Percentiles rank a stretch among this genome's conserved stretches.
Evolutionary conservation across 805 yeast genomes (phyloP).

Genomic region (Yarrowia sp.): DNA sequence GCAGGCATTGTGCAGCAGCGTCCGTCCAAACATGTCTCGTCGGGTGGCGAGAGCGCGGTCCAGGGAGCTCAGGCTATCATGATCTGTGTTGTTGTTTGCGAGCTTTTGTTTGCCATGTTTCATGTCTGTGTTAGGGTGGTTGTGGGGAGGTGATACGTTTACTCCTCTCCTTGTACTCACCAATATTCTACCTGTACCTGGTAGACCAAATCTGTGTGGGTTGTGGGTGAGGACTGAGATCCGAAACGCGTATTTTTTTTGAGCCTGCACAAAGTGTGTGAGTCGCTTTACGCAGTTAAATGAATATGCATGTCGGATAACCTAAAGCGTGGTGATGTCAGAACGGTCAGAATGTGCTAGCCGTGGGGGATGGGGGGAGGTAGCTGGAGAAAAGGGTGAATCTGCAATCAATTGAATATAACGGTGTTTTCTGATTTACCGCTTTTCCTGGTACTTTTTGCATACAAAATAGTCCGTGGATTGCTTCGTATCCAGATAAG

Average conservation of each 20-base stretch:
- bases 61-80: conserved; percentile 30
- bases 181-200: conserved; percentile 10
- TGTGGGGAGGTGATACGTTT: no score
- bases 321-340: conserved; percentile 9
- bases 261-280: neutral
- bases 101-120: conserved; percentile 36
- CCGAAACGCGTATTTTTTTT: conserved; percentile 17
- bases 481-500: no score
- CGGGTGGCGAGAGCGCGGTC: conserved; percentile 51
- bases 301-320: conserved; percentile 23
- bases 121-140: conserved; percentile 24
- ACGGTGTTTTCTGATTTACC: no score
- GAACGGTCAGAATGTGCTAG: neutral
- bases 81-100: conserved; percentile 24
- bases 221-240: conserved; percentile 3
- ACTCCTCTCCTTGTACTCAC: neutral
- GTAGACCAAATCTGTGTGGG: conserved; percentile 29
- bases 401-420: no score
- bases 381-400: no score
- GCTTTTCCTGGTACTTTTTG: no score
- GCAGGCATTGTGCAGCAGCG: conserved; percentile 47
- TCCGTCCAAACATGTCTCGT: conserved; percentile 76
- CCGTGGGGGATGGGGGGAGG: no score
- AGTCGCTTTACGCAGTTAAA: conserved; percentile 17
- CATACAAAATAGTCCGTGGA: no score